A percentile compares a stretch with the other conserved stretches of the same genome.
phyloP scores from a whole-genome alignment of 2,329 filamentous ascomycete genomes.

The Colletotrichum sp. region DNA sequence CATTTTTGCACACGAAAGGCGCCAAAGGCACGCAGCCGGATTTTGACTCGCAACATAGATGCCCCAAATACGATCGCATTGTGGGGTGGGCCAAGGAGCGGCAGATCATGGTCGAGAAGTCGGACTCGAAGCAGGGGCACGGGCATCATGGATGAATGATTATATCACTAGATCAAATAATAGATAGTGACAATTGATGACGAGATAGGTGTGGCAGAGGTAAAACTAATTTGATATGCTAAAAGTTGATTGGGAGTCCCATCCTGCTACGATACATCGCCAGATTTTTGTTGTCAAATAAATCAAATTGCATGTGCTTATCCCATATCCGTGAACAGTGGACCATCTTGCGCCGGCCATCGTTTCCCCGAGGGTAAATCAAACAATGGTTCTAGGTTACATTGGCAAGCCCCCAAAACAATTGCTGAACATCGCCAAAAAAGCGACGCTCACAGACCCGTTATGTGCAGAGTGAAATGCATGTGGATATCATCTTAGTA shows the following conservation, averaged over 20 bases:
- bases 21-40: slow-evolving; percentile 4
- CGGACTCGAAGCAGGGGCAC: not conserved
- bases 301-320: not conserved
- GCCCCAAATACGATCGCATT: slow-evolving; percentile 8
- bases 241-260: not conserved
- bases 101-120: not conserved
- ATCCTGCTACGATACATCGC: not conserved
- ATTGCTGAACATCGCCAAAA: not conserved
- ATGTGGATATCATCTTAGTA: slow-evolving; percentile 42
- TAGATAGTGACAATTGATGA: not conserved
- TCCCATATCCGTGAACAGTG: not conserved
- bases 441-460: not conserved
- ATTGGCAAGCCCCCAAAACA: not conserved
- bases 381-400: not conserved
- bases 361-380: not conserved
- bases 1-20: not conserved
- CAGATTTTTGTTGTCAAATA: not conserved
- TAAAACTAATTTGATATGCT: not conserved
- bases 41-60: slow-evolving; percentile 7
- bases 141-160: not conserved
- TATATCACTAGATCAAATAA: rapidly evolving
- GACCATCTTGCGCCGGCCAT: not conserved
- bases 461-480: not conserved
- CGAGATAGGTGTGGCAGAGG: not conserved
- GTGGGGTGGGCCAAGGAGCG: not conserved